Evolutionary conservation across 257 asterid genomes (phyloP).

Genomic region (Ehretia macrophylla): DNA sequence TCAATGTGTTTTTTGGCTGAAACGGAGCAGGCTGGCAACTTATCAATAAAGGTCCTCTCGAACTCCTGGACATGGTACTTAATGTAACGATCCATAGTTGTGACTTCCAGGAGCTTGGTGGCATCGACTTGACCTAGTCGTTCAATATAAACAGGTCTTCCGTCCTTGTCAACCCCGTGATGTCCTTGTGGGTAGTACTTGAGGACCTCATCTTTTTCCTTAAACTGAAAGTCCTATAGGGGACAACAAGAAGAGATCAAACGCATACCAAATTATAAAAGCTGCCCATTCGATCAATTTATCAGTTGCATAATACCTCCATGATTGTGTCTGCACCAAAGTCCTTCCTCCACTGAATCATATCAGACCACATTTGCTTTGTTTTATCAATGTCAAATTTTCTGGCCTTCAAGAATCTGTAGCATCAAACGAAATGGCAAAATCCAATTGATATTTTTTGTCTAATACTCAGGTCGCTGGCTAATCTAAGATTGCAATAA

Average conservation of each 20-base stretch:
- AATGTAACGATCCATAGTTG: slow-evolving; percentile 76
- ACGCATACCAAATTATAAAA: neutral
- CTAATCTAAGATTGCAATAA: too few species aligned
- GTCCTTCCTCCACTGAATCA: slow-evolving; percentile 97
- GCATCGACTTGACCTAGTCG: slow-evolving; percentile 84
- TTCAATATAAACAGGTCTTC: slow-evolving; percentile 87
- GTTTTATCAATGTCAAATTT: slow-evolving; percentile 84
- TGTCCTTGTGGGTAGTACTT: slow-evolving; percentile 95
- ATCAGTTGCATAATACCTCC: slow-evolving; percentile 46
- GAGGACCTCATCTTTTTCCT: slow-evolving; percentile 79
- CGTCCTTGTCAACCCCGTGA: slow-evolving; percentile 91
- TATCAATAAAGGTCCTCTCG: slow-evolving; percentile 79
- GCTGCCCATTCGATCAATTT: neutral
- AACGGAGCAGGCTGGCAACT: slow-evolving; percentile 91
- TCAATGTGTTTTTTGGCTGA: slow-evolving; percentile 84
- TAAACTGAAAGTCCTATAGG: slow-evolving; percentile 65
- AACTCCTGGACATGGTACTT: slow-evolving; percentile 91
- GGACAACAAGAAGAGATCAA: neutral
- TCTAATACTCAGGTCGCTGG: too few species aligned
- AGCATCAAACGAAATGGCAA: neutral
- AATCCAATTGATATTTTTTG: neutral
- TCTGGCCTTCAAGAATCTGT: slow-evolving; percentile 89
- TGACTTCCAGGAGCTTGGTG: slow-evolving; percentile 78
- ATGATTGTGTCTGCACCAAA: slow-evolving; percentile 69
- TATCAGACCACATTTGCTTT: slow-evolving; percentile 96